Evolutionary conservation across 2,329 filamentous ascomycete genomes (phyloP), one percentile per base, ranked within the genome.

Genomic region (Alternaria tenuissima): DNA sequence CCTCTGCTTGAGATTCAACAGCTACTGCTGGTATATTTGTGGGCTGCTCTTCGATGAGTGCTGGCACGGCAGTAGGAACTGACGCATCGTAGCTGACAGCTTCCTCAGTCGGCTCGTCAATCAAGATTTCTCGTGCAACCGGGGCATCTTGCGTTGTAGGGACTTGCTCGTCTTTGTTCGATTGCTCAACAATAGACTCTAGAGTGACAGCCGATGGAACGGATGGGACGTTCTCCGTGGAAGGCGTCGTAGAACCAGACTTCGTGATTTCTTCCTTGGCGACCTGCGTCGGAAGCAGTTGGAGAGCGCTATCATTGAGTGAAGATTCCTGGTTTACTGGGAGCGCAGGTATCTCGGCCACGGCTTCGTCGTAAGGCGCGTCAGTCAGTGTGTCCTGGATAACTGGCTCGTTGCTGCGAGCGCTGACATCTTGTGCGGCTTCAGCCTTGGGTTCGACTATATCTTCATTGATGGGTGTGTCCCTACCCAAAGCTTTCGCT

Each of bases 231-330:
- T 57, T 51, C 24, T 68, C 64, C 1, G 24, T n/a, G 22, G 58
- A 30, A 18, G 62, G 59, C 26, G 61, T 65, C 18, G 59, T 53
- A 22, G 48, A 11, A 12, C 48, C 59, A 20, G 68, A 65, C 16
- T 65, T 61, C 39, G 69, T 71, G 22, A 51, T 64, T 58, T 71
- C 69, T 59, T 71, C 70, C 28, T 63, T 63, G 26, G 51, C 66
- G 44, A 72, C 71, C 57, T 65, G 63, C 62, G 8, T 55, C 57
- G 8, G 61, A 56, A 7, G 38, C 46, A 7, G 61, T 55, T 3
- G 30, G 8, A 14, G 57, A 18, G 22, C 60, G 26, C 46, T 48
- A 1, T 64, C 56, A 18, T 56, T 61, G 8, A 46, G 18, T 20
- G 51, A 41, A 24, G 56, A n/a, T 11, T 62, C 59, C 1, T 22